These are phyloP conservation scores for Pythium diclinum DNA, from an alignment of 352 stramenopile species.

Conservation along the genomic window DNA sequence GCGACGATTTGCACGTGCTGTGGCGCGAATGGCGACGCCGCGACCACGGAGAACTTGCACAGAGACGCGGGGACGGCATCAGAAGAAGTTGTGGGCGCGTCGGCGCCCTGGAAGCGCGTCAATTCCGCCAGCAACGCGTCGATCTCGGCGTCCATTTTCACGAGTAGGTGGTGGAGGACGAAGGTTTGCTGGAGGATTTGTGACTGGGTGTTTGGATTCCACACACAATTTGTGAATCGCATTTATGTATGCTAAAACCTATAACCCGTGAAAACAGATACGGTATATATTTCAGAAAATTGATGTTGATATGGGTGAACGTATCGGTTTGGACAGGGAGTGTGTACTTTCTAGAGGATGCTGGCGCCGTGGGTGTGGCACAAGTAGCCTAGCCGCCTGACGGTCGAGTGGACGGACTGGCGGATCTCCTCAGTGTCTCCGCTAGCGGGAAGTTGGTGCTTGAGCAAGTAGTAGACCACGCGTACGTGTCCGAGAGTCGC, in stretches of 20 bases:
- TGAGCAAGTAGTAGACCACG: neutral
- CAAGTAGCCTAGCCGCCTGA: neutral
- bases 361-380: neutral
- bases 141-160: slow-evolving; percentile 24
- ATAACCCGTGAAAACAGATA: neutral
- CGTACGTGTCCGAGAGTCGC: neutral
- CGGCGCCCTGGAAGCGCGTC: slow-evolving; percentile 8
- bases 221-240: neutral
- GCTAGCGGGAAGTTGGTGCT: neutral
- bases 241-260: neutral
- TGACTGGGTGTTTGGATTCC: neutral
- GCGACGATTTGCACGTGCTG: slow-evolving; percentile 49
- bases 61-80: slow-evolving; percentile 24
- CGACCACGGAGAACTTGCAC: slow-evolving; percentile 43
- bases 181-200: neutral
- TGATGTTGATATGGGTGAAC: slow-evolving; percentile 17
- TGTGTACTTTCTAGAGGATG: neutral
- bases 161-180: too few species aligned
- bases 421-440: neutral
- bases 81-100: neutral
- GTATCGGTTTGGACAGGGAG: neutral
- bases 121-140: slow-evolving; percentile 28
- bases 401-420: neutral
- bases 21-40: slow-evolving; percentile 41
- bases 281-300: too few species aligned